A percentile compares a stretch with the other conserved stretches of the same genome.
phyloP scores from a whole-genome alignment of 176 grass and related monocot genomes.

The Poa pratensis region DNA sequence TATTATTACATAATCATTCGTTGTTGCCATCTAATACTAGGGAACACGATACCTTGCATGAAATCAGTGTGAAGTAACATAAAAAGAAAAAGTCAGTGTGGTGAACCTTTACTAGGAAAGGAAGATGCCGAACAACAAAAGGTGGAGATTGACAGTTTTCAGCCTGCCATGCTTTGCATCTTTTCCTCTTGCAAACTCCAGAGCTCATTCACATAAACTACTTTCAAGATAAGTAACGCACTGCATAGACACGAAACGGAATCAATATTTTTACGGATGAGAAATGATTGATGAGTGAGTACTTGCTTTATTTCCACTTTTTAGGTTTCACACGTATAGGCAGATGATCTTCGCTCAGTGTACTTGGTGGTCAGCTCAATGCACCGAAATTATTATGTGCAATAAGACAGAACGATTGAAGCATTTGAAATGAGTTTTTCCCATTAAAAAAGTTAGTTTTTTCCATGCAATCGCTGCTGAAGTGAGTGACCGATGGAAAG shows the following conservation, averaged over 20 bases:
- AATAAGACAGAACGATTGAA: slow-evolving; percentile 7
- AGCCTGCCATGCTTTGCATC: slow-evolving; percentile 22
- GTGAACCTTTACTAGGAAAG: slow-evolving; percentile 10
- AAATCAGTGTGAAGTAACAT: slow-evolving; percentile 25
- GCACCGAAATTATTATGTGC: slow-evolving; percentile 36
- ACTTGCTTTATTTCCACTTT: slow-evolving; percentile 26
- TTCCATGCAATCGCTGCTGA: not conserved
- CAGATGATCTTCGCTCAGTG: slow-evolving; percentile 23
- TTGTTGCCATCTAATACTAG: not conserved
- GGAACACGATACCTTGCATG: not conserved
- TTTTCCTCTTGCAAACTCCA: slow-evolving; percentile 33
- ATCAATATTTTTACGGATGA: not conserved
- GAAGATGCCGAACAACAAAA: slow-evolving; percentile 45
- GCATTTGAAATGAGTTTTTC: not conserved
- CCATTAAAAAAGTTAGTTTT: too few relatives aligned
- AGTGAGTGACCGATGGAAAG: slow-evolving; percentile 21
- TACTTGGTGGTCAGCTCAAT: slow-evolving; percentile 43
- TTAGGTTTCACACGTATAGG: not conserved
- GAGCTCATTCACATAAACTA: slow-evolving; percentile 46
- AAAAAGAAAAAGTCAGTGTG: slow-evolving; percentile 1
- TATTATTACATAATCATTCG: slow-evolving; percentile 2
- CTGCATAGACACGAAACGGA: not conserved
- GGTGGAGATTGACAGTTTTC: slow-evolving; percentile 7
- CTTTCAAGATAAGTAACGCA: slow-evolving; percentile 35
- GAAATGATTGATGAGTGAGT: slow-evolving; percentile 31